These are phyloP conservation scores for Rhodomyrtus psidioides DNA, from an alignment of 441 rosid species.

Conservation along the genomic window DNA sequence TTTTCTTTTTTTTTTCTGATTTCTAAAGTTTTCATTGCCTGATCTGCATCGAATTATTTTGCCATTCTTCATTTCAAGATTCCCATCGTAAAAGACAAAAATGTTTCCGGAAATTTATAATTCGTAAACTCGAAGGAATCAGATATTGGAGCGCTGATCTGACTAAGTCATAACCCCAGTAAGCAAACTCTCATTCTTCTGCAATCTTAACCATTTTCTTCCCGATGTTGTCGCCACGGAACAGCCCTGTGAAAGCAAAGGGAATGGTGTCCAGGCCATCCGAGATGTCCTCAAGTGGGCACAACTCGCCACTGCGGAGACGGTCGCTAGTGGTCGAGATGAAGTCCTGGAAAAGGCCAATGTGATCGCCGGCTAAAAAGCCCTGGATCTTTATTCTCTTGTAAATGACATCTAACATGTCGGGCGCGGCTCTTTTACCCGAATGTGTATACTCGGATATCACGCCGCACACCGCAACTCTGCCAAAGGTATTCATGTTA, in stretches of 20 bases:
- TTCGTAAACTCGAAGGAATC: background rate
- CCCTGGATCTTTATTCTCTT: slow-evolving; percentile 52
- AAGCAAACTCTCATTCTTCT: slow-evolving; percentile 9
- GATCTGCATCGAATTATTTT: background rate
- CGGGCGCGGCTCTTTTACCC: slow-evolving; percentile 25
- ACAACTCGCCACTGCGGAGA: slow-evolving; percentile 22
- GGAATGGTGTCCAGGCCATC: slow-evolving; percentile 41
- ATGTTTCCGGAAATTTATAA: background rate
- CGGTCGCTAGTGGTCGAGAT: slow-evolving; percentile 25
- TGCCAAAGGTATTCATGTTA: slow-evolving; percentile 57
- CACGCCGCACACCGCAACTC: slow-evolving; percentile 52
- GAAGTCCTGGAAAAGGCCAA: slow-evolving; percentile 23
- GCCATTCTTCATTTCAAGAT: background rate
- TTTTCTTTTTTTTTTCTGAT: background rate
- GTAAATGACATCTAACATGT: slow-evolving; percentile 37
- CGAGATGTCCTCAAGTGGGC: slow-evolving; percentile 38
- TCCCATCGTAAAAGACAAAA: background rate
- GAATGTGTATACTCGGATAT: slow-evolving; percentile 38
- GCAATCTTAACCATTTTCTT: slow-evolving; percentile 48
- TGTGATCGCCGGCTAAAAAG: slow-evolving; percentile 31
- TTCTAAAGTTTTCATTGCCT: background rate
- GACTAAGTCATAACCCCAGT: background rate
- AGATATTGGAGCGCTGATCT: background rate
- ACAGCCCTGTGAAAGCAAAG: slow-evolving; percentile 35
- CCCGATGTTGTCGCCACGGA: slow-evolving; percentile 36